Base-by-base conservation (phyloP, 2,329 filamentous ascomycete species). In the Neonectria sp. region DNA sequence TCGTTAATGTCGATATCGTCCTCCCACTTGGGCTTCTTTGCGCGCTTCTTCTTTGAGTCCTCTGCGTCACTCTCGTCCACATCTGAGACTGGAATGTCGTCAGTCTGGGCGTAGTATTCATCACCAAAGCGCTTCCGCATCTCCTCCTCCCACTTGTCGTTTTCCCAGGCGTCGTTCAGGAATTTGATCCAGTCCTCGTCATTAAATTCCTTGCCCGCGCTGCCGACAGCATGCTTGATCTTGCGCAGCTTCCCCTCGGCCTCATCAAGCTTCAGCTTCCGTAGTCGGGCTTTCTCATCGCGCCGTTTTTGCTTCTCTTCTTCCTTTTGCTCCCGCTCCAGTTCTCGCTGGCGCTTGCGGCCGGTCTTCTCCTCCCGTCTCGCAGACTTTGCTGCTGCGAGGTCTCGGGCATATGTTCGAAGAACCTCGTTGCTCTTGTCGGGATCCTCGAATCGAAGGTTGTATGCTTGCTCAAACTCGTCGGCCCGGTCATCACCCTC, bases 1-100 rank as follows among this genome's bases (percentile, higher is more conserved):
- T 97, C 95, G 68, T 93, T 94, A 83, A 99, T 98, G 78, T 98
- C 95, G 75, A 99, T 98, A 78, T 99, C 96, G 76, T 98, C 95
- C 75, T 98, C 94, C 92, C 95, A 99, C 77, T 87, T 91, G 72
- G 89, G 90, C 77, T 89, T 90, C 79, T 89, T 90, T 59, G 81
- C 72, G 21, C 82, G 82, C 46, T 83, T 78, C 71, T 75, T 80
- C 70, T 76, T 88, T 55, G 82, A 85, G n/a, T 78, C 83, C 25
- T 87, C 86, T 17, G 86, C 93, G 72, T 90, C 91, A 1, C 88
- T 86, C 27, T 92, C 89, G 21, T 88, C 93, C 65, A 81, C 86
- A 13, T 93, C 93, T 17, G 88, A 87, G 3, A 85, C 88, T 67
- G 92, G 93, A 72, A 90, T 92, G 2, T 88, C 92, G 70, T 83